Evolutionary conservation across 2,329 filamentous ascomycete species (phyloP).

Genomic region (Diaporthe eres): DNA sequence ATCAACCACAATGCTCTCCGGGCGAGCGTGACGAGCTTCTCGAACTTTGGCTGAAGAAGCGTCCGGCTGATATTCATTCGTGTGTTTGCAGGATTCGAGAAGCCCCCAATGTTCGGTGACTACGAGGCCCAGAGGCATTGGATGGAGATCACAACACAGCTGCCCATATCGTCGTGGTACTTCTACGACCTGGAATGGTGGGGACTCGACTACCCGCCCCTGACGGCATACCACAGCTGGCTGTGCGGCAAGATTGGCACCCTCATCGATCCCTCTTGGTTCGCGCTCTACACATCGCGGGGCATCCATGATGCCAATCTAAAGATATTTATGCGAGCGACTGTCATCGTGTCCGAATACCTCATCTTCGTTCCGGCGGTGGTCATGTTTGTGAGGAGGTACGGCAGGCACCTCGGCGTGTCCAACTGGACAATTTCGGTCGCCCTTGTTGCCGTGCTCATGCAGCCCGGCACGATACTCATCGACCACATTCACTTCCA

Average conservation of each 20-base stretch:
- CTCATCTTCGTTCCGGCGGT: slow-evolving; percentile 88
- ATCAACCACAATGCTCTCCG: neutral
- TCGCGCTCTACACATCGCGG: slow-evolving; percentile 85
- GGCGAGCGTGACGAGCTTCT: slow-evolving; percentile 35
- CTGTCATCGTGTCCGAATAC: slow-evolving; percentile 92
- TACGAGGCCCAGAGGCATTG: slow-evolving; percentile 98
- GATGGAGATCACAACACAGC: slow-evolving; percentile 95
- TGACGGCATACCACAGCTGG: slow-evolving; percentile 99
- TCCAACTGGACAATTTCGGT: slow-evolving; percentile 87
- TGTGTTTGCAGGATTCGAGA: slow-evolving; percentile 74
- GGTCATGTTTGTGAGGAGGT: slow-evolving; percentile 87
- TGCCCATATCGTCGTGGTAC: slow-evolving; percentile 96
- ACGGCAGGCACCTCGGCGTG: slow-evolving; percentile 81
- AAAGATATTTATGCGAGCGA: slow-evolving; percentile 96
- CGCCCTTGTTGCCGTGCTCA: slow-evolving; percentile 88
- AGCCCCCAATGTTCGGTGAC: slow-evolving; percentile 93
- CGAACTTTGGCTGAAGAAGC: neutral
- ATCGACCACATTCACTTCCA: slow-evolving; percentile 98
- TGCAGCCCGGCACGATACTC: slow-evolving; percentile 92
- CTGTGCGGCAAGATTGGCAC: slow-evolving; percentile 88
- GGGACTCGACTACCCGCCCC: slow-evolving; percentile 96
- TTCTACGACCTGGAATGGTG: slow-evolving; percentile 97
- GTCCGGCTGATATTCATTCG: slow-evolving; percentile 37
- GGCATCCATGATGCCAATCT: slow-evolving; percentile 83
- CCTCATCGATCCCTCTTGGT: slow-evolving; percentile 87